Conservation (phyloP, 2,329 filamentous ascomycete genomes). For the Alternaria sp. region DNA sequence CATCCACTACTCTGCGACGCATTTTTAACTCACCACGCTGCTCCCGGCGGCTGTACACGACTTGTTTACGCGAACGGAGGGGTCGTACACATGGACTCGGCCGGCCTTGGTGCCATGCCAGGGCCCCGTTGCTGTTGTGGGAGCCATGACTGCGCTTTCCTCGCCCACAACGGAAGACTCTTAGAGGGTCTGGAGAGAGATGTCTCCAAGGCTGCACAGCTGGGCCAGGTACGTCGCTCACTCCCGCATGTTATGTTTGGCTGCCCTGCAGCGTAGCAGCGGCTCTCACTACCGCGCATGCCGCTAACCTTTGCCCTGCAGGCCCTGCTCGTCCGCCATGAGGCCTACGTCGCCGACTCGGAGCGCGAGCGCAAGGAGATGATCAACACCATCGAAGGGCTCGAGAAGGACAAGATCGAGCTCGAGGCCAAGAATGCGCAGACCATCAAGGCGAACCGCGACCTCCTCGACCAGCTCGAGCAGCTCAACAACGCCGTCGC, state of each 20-base stretch:
- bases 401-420: slow-evolving; percentile 72
- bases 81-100: slow-evolving; percentile 25
- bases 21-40: slow-evolving; percentile 3
- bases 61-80: slow-evolving; percentile 6
- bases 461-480: slow-evolving; percentile 83
- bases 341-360: slow-evolving; percentile 91
- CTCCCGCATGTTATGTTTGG: slow-evolving; percentile 2
- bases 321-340: slow-evolving; percentile 90
- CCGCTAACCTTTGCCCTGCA: slow-evolving; percentile 75
- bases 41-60: neutral
- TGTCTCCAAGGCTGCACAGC: slow-evolving; percentile 81
- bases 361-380: slow-evolving; percentile 82
- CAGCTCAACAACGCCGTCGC: slow-evolving; percentile 77
- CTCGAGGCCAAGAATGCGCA: slow-evolving; percentile 78
- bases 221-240: slow-evolving; percentile 77
- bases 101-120: slow-evolving; percentile 40
- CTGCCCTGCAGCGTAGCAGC: too few relatives aligned
- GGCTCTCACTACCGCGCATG: slow-evolving; percentile 37
- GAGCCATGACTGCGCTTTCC: slow-evolving; percentile 75
- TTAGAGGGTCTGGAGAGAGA: slow-evolving; percentile 85
- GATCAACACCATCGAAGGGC: slow-evolving; percentile 71
- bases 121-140: slow-evolving; percentile 79
- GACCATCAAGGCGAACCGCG: slow-evolving; percentile 82
- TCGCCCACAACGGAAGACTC: slow-evolving; percentile 79
- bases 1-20: slow-evolving; percentile 2